These are phyloP conservation scores for Lichtheimia corymbifera DNA, from an alignment of 371 early-diverging fungal genomes.

Conservation along the genomic window DNA sequence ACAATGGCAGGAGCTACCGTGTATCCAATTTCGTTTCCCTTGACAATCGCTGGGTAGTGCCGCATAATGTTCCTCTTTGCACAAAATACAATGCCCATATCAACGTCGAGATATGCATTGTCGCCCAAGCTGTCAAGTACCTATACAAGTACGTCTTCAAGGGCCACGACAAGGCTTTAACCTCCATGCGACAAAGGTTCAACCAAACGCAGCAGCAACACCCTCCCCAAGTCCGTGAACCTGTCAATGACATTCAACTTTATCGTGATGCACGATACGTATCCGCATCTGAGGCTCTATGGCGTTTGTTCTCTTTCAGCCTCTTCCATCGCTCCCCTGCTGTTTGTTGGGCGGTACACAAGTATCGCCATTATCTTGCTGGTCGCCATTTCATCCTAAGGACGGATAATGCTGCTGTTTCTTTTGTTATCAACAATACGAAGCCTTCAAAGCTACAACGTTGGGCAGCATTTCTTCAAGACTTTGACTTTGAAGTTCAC, in stretches of 20 bases:
- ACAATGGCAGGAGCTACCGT: too few species aligned
- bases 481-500: slow-evolving; percentile 23
- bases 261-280: neutral
- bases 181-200: neutral
- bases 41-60: slow-evolving; percentile 33
- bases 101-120: slow-evolving; percentile 38
- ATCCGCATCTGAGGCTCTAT: neutral
- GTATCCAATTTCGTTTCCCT: neutral
- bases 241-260: neutral
- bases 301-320: neutral
- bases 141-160: slow-evolving; percentile 40
- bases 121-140: slow-evolving; percentile 26
- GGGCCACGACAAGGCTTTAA: neutral
- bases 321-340: neutral
- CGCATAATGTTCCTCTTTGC: slow-evolving; percentile 27
- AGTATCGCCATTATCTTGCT: neutral
- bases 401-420: slow-evolving; percentile 36
- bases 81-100: slow-evolving; percentile 44
- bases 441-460: slow-evolving; percentile 20
- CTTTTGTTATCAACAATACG: slow-evolving; percentile 13
- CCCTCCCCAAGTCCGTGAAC: too few species aligned
- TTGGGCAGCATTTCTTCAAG: slow-evolving; percentile 28
- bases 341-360: neutral
- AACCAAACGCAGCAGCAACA: neutral
- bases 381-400: neutral